Conservation (phyloP, 2,329 filamentous ascomycete genomes). For the Colletotrichum sp. region DNA sequence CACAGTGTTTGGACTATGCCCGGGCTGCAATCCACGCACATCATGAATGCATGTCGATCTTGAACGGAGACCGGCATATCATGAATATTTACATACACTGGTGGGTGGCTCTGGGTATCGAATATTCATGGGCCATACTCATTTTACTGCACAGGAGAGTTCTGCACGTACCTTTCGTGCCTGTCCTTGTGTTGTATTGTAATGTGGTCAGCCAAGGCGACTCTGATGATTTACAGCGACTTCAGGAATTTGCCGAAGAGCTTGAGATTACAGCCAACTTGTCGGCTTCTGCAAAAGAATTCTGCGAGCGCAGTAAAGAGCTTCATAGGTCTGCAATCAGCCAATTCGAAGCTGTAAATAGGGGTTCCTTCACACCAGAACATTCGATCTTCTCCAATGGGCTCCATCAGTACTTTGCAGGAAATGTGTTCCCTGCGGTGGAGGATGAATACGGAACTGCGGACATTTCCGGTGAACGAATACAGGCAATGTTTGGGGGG, state of each 20-base stretch:
- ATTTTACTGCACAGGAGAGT: not conserved
- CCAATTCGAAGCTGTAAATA: not conserved
- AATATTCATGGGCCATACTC: accelerated
- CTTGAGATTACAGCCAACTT: not conserved
- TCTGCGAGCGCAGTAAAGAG: not conserved
- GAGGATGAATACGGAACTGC: not conserved
- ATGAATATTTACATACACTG: conserved; percentile 1
- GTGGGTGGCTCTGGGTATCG: accelerated
- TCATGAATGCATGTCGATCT: not conserved
- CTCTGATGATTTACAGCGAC: not conserved
- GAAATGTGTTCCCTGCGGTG: not conserved
- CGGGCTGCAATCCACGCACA: not conserved
- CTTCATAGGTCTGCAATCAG: not conserved
- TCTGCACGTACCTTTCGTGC: not conserved
- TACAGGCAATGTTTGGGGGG: not conserved
- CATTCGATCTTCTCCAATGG: not conserved
- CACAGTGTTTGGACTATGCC: not conserved
- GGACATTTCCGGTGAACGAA: not conserved
- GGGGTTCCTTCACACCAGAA: not conserved
- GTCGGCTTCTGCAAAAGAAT: not conserved
- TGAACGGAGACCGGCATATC: not conserved
- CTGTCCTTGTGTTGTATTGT: not conserved
- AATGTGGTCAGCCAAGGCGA: not conserved
- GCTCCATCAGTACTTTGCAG: not conserved
- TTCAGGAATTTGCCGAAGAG: not conserved